A percentile compares a stretch with the other conserved stretches of the same genome.
These are phyloP conservation scores for Emericellopsis terricola DNA, from an alignment of 495 filamentous ascomycete genomes.

Conservation along the genomic window DNA sequence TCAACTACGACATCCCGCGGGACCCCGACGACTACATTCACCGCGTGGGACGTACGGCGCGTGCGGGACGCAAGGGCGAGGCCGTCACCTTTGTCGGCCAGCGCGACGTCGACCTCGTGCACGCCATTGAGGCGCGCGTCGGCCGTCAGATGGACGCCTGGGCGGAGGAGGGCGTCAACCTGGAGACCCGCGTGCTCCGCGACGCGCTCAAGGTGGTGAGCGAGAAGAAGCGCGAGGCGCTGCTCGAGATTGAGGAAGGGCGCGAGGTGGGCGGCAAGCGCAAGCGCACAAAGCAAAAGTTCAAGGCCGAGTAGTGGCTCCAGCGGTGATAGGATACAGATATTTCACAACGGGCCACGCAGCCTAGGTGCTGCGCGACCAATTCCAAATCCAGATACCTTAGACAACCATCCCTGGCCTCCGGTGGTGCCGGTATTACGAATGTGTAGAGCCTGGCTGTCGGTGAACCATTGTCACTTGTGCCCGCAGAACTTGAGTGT, in stretches of 20 bases:
- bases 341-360: no score
- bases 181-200: constrained; percentile 70
- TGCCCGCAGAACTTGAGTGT: no score
- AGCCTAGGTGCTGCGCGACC: no score
- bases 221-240: constrained; percentile 77
- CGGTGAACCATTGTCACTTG: no score
- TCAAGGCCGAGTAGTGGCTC: constrained; percentile 10
- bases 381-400: no score
- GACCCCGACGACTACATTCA: constrained; percentile 97
- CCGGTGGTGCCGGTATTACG: no score
- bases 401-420: no score
- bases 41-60: constrained; percentile 83
- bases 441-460: no score
- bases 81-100: constrained; percentile 83
- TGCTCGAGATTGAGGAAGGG: constrained; percentile 80
- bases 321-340: no score
- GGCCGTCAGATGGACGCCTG: constrained; percentile 66
- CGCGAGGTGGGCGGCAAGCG: constrained; percentile 68
- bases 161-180: constrained; percentile 72
- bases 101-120: constrained; percentile 69
- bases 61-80: constrained; percentile 69
- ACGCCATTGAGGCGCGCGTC: constrained; percentile 73
- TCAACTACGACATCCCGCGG: constrained; percentile 90
- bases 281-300: constrained; percentile 40
- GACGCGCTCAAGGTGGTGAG: constrained; percentile 76